Conservation (phyloP, 78 protist species). For the Dictyostelium purpureum region DNA sequence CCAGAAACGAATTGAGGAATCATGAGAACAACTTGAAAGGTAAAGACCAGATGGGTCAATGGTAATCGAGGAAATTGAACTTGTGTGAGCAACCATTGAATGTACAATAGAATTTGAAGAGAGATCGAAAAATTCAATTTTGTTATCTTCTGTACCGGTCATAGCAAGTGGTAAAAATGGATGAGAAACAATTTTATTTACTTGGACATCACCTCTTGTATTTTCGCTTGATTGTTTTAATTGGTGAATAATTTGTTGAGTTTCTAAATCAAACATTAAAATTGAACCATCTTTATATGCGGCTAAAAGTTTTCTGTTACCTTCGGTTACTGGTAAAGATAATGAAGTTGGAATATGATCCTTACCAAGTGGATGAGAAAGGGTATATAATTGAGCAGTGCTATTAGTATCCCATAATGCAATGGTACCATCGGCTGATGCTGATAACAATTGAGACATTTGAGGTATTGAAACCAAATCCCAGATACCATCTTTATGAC, state of each 20-base stretch:
- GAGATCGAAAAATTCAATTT: conserved; percentile 55
- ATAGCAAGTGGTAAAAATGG: conserved; percentile 44
- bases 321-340: conserved; percentile 21
- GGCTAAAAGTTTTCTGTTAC: conserved; percentile 19
- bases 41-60: conserved; percentile 77
- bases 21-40: conserved; percentile 75
- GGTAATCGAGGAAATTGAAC: conserved; percentile 63
- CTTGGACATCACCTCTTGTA: not conserved
- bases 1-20: conserved; percentile 85
- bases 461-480: conserved; percentile 23
- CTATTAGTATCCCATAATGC: conserved; percentile 56
- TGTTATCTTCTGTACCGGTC: conserved; percentile 66
- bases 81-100: conserved; percentile 82
- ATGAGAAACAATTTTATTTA: conserved; percentile 59
- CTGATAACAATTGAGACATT: conserved; percentile 28
- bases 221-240: not conserved
- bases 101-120: not conserved
- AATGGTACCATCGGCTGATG: conserved; percentile 78
- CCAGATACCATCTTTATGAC: conserved; percentile 85
- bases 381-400: not conserved
- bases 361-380: not conserved
- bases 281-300: conserved; percentile 43
- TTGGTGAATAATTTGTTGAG: conserved; percentile 18
- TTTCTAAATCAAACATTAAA: conserved; percentile 23
- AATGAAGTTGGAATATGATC: conserved; percentile 10